Percentiles rank a stretch among this genome's conserved stretches.
Evolutionary conservation across 2,329 filamentous ascomycete genomes (phyloP).

Genomic region (Emericellopsis cladophorae): DNA sequence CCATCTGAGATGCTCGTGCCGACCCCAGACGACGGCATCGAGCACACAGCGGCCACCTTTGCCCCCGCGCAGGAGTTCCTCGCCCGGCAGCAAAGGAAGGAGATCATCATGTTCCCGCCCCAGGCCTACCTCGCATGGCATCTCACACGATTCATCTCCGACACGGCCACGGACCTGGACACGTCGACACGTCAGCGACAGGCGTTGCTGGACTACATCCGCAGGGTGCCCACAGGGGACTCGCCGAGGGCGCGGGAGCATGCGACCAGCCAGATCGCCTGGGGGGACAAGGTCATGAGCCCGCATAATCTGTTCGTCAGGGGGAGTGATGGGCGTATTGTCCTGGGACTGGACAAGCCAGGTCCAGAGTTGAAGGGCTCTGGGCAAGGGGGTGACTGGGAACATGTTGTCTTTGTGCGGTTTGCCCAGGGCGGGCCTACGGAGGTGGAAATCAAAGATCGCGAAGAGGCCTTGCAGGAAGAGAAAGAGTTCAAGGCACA

Average conservation of each 20-base stretch:
- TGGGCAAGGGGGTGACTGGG: conserved; percentile 40
- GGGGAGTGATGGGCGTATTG: conserved; percentile 29
- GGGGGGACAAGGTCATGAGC: conserved; percentile 50
- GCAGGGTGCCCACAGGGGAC: conserved; percentile 25
- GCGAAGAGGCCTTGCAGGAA: conserved; percentile 35
- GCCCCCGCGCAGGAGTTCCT: conserved; percentile 61
- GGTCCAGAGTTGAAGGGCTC: conserved; percentile 38
- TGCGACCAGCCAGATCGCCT: conserved; percentile 32
- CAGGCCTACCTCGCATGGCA: conserved; percentile 65
- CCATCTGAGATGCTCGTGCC: conserved; percentile 46
- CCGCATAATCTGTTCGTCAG: conserved; percentile 34
- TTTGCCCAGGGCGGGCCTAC: conserved; percentile 38
- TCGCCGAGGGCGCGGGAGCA: conserved; percentile 25
- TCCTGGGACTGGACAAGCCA: conserved; percentile 45
- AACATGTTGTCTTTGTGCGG: conserved; percentile 44
- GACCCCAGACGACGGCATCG: conserved; percentile 55
- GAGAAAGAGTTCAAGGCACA: conserved; percentile 20
- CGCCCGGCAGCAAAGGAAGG: conserved; percentile 42
- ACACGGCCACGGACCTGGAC: conserved; percentile 11
- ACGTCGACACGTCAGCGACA: conserved; percentile 34
- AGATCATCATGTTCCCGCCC: conserved; percentile 81
- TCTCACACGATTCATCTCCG: conserved; percentile 37
- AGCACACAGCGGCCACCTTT: conserved; percentile 66
- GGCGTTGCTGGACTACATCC: conserved; percentile 40
- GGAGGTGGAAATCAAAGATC: conserved; percentile 37